phyloP scores from a whole-genome alignment of 106 monocot species.

The Allium fistulosum region DNA sequence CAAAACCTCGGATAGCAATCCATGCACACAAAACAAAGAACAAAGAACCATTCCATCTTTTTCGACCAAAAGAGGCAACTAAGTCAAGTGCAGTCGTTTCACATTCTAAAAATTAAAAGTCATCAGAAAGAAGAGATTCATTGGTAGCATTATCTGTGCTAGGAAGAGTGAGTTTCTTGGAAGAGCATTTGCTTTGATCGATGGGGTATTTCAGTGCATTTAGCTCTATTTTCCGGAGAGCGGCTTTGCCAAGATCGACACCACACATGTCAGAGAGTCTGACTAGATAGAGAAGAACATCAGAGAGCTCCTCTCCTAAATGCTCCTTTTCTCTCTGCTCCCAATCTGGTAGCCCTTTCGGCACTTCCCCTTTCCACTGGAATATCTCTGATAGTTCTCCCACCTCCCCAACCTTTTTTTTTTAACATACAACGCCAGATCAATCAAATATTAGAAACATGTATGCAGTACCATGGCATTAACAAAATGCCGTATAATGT shows the following conservation, averaged over 20 bases:
- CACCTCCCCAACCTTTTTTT: conserved; percentile 68
- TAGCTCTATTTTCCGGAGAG: conserved; percentile 61
- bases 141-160: too few relatives aligned
- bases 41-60: too few relatives aligned
- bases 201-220: conserved; percentile 78
- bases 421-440: too few relatives aligned
- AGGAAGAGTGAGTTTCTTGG: conserved; percentile 27
- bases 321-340: conserved; percentile 66
- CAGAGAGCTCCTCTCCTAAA: conserved; percentile 86
- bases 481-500: too few relatives aligned
- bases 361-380: conserved; percentile 91
- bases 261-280: conserved; percentile 84
- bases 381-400: conserved; percentile 94
- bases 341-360: conserved; percentile 78
- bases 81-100: too few relatives aligned
- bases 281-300: conserved; percentile 82
- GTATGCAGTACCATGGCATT: too few relatives aligned
- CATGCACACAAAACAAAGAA: too few relatives aligned
- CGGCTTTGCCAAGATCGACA: conserved; percentile 67
- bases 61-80: too few relatives aligned
- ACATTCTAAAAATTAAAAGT: too few relatives aligned
- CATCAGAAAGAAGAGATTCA: too few relatives aligned
- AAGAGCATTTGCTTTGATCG: conserved; percentile 47
- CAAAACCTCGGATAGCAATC: too few relatives aligned
- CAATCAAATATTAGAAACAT: too few relatives aligned